These are phyloP conservation scores for Sextonia rubra DNA, from an alignment of 164 flowering plant genomes.

Conservation along the genomic window DNA sequence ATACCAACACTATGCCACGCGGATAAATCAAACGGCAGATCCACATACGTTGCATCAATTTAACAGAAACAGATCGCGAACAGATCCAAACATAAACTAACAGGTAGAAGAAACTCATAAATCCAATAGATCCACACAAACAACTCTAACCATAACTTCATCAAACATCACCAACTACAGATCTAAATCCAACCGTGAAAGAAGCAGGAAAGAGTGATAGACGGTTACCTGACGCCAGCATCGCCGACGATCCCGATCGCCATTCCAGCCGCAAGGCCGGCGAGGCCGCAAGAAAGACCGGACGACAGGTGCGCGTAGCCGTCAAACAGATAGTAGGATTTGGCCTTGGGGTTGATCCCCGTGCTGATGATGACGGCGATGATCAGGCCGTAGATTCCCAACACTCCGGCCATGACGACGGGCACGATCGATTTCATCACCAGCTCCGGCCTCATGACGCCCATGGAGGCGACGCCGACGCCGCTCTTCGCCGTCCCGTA, in stretches of 20 bases:
- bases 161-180: neutral
- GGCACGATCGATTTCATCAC: constrained; percentile 59
- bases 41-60: neutral
- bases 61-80: neutral
- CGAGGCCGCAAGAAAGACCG: constrained; percentile 53
- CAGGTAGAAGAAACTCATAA: too few species aligned
- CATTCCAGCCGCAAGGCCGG: constrained; percentile 56
- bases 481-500: constrained; percentile 52
- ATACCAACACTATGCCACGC: too few species aligned
- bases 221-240: constrained; percentile 25
- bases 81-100: neutral
- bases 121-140: neutral
- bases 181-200: neutral
- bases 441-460: constrained; percentile 53
- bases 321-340: constrained; percentile 38
- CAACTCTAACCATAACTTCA: neutral
- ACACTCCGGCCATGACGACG: constrained; percentile 58
- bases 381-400: constrained; percentile 42
- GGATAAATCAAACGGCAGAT: neutral
- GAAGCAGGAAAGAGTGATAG: neutral
- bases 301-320: constrained; percentile 37
- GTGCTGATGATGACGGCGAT: constrained; percentile 28
- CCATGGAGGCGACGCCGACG: constrained; percentile 57
- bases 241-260: constrained; percentile 45
- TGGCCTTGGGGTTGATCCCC: constrained; percentile 48